phyloP scores from a whole-genome alignment of 2,329 filamentous ascomycete species.

The Arthrobotrys musiformis region DNA sequence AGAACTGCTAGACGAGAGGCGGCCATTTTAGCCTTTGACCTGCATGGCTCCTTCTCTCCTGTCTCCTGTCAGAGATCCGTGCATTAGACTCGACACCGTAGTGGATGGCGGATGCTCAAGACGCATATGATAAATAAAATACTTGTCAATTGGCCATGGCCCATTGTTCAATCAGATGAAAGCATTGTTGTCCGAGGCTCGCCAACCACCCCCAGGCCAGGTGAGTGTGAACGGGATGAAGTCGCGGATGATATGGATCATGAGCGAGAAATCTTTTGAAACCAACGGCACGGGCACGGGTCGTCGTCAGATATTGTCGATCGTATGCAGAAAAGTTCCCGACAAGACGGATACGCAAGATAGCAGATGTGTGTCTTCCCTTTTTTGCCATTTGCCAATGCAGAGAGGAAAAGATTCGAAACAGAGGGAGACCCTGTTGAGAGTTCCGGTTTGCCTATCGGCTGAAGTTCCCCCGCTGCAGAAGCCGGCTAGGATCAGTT shows the following conservation, averaged over 20 bases:
- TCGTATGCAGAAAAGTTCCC: slow-evolving; percentile 35
- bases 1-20: slow-evolving; percentile 54
- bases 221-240: background rate
- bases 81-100: slow-evolving; percentile 31
- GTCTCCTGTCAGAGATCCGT: slow-evolving; percentile 43
- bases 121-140: background rate
- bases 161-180: slow-evolving; percentile 5
- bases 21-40: slow-evolving; percentile 49
- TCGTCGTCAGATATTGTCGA: slow-evolving; percentile 37
- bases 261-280: background rate
- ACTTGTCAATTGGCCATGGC: background rate
- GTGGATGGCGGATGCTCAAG: slow-evolving; percentile 7
- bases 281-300: slow-evolving; percentile 41
- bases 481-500: slow-evolving; percentile 6
- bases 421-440: slow-evolving; percentile 25
- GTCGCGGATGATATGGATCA: background rate
- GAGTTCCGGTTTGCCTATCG: slow-evolving; percentile 48
- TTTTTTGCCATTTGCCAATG: slow-evolving; percentile 20
- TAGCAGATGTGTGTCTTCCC: background rate
- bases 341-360: slow-evolving; percentile 18
- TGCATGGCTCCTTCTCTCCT: slow-evolving; percentile 32
- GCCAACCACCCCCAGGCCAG: background rate
- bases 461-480: slow-evolving; percentile 50
- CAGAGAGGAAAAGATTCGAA: slow-evolving; percentile 43
- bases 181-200: background rate